Evolutionary conservation across 495 filamentous ascomycete species (phyloP), one percentile per base, ranked within the genome.

Genomic region (Viridothelium virens): DNA sequence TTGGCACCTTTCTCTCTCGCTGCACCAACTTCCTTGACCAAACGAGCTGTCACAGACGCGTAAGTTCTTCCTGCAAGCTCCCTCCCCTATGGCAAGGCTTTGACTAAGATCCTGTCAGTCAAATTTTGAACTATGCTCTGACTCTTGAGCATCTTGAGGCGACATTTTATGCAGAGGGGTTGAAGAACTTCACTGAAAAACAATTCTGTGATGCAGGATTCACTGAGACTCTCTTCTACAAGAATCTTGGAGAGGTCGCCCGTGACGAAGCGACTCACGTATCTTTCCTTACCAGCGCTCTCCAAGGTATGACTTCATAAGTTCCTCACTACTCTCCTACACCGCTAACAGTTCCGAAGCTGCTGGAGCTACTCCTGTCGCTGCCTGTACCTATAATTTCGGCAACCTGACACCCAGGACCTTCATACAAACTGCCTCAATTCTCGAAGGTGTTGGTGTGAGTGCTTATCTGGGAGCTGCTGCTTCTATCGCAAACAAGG

Each of bases 401-500:
- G 63, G 11, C 46, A 61, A 44, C 9, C 34, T 37, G 44, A 63
- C n/a, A 7, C 36, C 61, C 39, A 63, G 31, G 63, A 61, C 50
- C 5, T 63, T 62, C 62, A 70, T 85, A 53, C 74, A 75, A 5
- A 75, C 81, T 6, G 79, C 78, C 38, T 79, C 71, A 56, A 69
- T 86, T 25, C 73, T 87, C 18, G 84, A 87, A 69, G 82, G 82
- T 12, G 66, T 68, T 37, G 68, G 70, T 44, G 65, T 69, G 34
- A 68, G 63, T 41, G 67, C 69, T 34, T 86, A 85, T 73, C 76
- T 86, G 38, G 84, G 84, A 38, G 84, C 82, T 3, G 84, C 84
- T 4, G 80, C 82, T 3, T 73, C 77, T 12, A 83, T 86, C 69
- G 76, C 78, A 67, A 77, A 77, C 64, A 76, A 77, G 16, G 69